Percentiles rank a stretch among this genome's conserved stretches.
phyloP scores from a whole-genome alignment of 306 rosid genomes.

The Vachellia collinsii region DNA sequence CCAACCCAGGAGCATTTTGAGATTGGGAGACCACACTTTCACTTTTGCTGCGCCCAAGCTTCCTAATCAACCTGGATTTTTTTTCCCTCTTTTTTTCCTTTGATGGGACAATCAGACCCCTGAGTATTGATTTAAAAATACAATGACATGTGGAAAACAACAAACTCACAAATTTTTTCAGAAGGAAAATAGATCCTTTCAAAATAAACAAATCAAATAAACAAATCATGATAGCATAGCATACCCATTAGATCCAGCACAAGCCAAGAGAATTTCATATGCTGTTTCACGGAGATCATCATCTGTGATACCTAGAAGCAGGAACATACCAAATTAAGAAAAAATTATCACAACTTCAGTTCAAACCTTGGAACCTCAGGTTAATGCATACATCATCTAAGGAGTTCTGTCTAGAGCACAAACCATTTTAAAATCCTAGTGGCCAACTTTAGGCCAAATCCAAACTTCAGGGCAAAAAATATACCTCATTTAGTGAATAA shows the following conservation, averaged over 20 bases:
- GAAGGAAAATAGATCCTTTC: conserved; percentile 28
- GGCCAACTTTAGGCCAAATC: neutral
- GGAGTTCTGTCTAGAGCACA: conserved; percentile 2
- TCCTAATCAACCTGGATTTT: conserved; percentile 81
- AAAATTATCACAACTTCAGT: conserved; percentile 14
- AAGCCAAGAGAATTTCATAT: conserved; percentile 89
- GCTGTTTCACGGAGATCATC: conserved; percentile 96
- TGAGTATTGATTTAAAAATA: conserved; percentile 38
- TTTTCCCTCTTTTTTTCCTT: conserved; percentile 95
- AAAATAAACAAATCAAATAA: conserved; percentile 29
- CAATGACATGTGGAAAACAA: conserved; percentile 29
- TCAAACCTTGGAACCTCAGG: conserved; percentile 26
- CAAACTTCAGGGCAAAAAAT: neutral
- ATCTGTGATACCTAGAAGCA: conserved; percentile 73
- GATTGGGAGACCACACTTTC: conserved; percentile 75
- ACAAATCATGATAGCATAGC: conserved; percentile 34
- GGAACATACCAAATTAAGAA: conserved; percentile 36
- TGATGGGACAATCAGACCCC: conserved; percentile 96
- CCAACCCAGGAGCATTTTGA: conserved; percentile 82
- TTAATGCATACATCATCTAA: conserved; percentile 33
- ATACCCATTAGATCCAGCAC: conserved; percentile 99
- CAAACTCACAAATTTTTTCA: conserved; percentile 11
- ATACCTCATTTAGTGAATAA: neutral
- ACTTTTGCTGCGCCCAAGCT: conserved; percentile 95
- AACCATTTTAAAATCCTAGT: neutral